Evolutionary conservation across 352 stramenopile genomes (phyloP).

Genomic region (Halophytophthora polymorphica): DNA sequence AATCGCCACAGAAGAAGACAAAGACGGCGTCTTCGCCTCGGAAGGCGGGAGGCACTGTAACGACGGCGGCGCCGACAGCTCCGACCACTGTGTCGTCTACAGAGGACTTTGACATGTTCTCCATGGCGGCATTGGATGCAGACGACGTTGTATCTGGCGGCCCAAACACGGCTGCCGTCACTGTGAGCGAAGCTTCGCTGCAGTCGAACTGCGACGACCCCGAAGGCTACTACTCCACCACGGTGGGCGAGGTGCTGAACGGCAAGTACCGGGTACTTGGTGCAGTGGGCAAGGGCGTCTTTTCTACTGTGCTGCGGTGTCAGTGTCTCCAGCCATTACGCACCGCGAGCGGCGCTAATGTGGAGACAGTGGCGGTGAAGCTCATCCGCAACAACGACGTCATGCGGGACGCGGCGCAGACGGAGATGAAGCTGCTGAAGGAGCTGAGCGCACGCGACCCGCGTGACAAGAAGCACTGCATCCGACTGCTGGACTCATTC

Average conservation of each 20-base stretch:
- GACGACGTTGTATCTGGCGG: conserved; percentile 38
- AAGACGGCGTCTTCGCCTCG: conserved; percentile 6
- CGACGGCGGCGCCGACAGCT: neutral
- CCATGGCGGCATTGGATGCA: conserved; percentile 61
- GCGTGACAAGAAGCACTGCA: conserved; percentile 82
- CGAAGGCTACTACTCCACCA: conserved; percentile 97
- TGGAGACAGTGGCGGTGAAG: conserved; percentile 76
- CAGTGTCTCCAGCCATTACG: conserved; percentile 46
- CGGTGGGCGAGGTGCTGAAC: conserved; percentile 92
- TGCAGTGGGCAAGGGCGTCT: conserved; percentile 96
- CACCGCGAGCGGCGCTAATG: conserved; percentile 4
- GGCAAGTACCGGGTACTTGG: conserved; percentile 92
- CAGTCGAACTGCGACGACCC: conserved; percentile 95
- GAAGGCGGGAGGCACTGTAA: too few species aligned
- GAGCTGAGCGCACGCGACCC: conserved; percentile 67
- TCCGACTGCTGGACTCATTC: conserved; percentile 84
- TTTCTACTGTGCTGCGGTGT: conserved; percentile 97
- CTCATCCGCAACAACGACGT: conserved; percentile 96
- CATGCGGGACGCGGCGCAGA: conserved; percentile 95
- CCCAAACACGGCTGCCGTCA: conserved; percentile 26
- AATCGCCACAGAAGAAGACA: neutral
- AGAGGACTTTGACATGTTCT: conserved; percentile 89
- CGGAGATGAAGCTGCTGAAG: conserved; percentile 77
- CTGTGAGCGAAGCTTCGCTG: conserved; percentile 38
- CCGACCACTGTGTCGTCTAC: conserved; percentile 10